These are phyloP conservation scores for Metschnikowia noctiluminum DNA, from an alignment of 805 yeast species.

Conservation along the genomic window DNA sequence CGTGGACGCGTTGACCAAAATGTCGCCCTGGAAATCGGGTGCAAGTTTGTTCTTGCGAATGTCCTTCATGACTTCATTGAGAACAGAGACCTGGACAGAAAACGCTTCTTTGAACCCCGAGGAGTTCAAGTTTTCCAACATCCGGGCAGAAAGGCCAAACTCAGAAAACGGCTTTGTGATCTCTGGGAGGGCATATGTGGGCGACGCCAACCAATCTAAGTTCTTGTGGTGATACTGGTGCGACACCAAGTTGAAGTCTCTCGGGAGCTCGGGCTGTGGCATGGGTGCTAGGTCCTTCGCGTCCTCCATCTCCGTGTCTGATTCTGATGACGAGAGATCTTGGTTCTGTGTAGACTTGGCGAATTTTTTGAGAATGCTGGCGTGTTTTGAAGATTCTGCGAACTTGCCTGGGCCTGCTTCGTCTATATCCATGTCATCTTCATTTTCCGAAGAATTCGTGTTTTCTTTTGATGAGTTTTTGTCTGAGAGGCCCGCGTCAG, in stretches of 20 bases:
- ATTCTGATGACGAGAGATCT: conserved; percentile 26
- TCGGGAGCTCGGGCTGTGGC: conserved; percentile 78
- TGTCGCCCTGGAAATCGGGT: conserved; percentile 65
- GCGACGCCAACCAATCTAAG: conserved; percentile 66
- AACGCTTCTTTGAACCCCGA: conserved; percentile 58
- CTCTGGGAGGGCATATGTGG: conserved; percentile 52
- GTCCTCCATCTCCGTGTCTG: conserved; percentile 19
- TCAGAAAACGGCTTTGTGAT: conserved; percentile 46
- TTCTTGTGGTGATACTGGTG: conserved; percentile 28
- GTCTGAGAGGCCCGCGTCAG: background rate
- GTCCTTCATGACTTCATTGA: conserved; percentile 50
- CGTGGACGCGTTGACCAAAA: conserved; percentile 88
- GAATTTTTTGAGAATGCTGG: conserved; percentile 52
- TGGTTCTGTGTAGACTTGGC: conserved; percentile 21
- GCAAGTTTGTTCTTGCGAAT: conserved; percentile 34
- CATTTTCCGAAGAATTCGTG: background rate
- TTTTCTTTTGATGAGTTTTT: background rate
- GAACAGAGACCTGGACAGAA: conserved; percentile 70
- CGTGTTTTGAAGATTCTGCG: conserved; percentile 38
- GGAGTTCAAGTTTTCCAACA: conserved; percentile 45
- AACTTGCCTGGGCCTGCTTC: conserved; percentile 1
- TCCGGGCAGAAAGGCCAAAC: conserved; percentile 42
- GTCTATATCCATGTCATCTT: conserved; percentile 14
- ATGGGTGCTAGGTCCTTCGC: conserved; percentile 56
- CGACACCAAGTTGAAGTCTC: conserved; percentile 40